Evolutionary conservation across 139 green algal genomes (phyloP).

Genomic region (Protoeuglena noctilucae): DNA sequence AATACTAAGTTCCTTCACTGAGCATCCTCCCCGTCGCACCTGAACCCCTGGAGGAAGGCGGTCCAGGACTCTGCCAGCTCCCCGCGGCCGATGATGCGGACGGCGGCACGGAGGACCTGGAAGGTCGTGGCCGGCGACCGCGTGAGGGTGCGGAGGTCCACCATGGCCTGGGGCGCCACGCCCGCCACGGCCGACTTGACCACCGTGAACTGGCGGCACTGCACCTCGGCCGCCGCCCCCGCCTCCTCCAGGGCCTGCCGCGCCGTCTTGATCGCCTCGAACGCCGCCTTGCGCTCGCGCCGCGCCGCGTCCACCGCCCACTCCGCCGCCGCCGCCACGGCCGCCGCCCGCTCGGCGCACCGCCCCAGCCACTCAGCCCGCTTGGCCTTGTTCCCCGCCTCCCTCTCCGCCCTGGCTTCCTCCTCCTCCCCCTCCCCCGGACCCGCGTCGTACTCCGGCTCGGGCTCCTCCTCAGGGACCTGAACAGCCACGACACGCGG

Average conservation of each 20-base stretch:
- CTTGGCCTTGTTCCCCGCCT: not conserved
- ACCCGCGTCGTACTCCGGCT: not conserved
- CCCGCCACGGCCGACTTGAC: not conserved
- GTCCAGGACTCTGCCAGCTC: no score
- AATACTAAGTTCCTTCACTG: no score
- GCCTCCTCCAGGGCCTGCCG: constrained; percentile 2
- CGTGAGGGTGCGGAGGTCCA: not conserved
- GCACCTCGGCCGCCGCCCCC: not conserved
- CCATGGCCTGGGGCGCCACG: not conserved
- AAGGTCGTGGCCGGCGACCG: not conserved
- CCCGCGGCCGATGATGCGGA: no score
- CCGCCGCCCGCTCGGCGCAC: no score
- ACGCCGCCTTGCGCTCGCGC: not conserved
- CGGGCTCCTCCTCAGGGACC: not conserved
- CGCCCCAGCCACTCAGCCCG: no score
- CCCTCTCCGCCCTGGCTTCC: not conserved
- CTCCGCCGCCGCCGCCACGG: not conserved
- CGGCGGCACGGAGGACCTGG: not conserved
- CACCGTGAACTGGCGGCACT: not conserved
- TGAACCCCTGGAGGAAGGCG: no score
- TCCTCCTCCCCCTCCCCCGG: no score
- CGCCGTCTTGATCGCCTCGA: not conserved
- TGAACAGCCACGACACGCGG: no score
- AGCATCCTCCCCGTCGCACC: no score
- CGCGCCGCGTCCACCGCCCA: not conserved